Base-by-base conservation (phyloP, 176 grass and related monocot genomes). In the Alloteropsis semialata region DNA sequence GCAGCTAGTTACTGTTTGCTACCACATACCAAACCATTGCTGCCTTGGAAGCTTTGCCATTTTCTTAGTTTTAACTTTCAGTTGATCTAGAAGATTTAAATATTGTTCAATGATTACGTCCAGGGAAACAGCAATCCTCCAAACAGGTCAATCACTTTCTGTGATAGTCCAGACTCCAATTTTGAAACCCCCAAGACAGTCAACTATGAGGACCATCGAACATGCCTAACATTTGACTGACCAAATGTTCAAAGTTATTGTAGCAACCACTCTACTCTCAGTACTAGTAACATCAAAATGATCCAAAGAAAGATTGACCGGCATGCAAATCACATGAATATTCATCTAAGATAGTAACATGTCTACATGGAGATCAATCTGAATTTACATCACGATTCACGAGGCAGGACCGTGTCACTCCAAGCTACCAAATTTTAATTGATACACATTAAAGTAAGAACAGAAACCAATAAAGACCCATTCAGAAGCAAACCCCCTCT, bases 221-320 rank as follows among this genome's bases (percentile, higher is more conserved):
- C 77, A 28, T 68, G 87, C 87, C 77, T 76, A 89, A 81, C 70
- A 89, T 85, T 80, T 80, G 82, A 81, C 82, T 2, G 43, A 39
- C 36, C 62, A 42, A 27, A 27, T 50, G 62, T 81, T 73, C 74
- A 72, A 84, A 70, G 43, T 78, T 66, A 83, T 25, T 29, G 32
- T 17, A 19, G 29, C 41, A 6, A 71, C 6, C 75, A 44, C 10
- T 44, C 72, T 18, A 21, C 12, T 37, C 2, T 27, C 21, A 25
- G 13, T 34, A 19, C 0, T 32, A 77, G 4, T 76, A 57, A 4
- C 34, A 76, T 45, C 10, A 29, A 51, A 81, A 30, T 58, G 29
- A 27, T 70, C 18, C 16, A 15, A 56, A 19, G 60, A 60, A 53
- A 46, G 24, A 45, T 61, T 77, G 56, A 44, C 56, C 16, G 13